Evolutionary conservation across 345 rosid species (phyloP), one percentile per base, ranked within the genome.

Genomic region (Physaria fendleri): DNA sequence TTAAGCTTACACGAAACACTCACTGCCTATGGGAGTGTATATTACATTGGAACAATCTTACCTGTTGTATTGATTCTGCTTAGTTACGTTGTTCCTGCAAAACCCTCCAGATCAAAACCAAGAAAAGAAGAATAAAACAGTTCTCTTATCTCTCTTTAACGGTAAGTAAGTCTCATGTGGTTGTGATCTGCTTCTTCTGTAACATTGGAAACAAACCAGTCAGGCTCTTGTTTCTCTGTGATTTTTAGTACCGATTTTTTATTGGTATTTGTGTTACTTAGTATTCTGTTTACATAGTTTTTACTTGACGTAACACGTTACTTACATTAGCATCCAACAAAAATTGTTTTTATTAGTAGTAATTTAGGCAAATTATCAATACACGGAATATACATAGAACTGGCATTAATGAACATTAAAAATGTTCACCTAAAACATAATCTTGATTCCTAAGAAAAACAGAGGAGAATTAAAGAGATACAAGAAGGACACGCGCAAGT

Each of bases 1-100:
- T 64, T 93, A 59, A 87, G 87, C 81, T 28, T 93, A 79, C 90
- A 58, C 8, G 99, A 89, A 66, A 79, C 97, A 3, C 40, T 90
- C 62, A 78, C 90, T 7, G 79, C 94, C 1, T 90, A 83, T 1
- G 75, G 79, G 13, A 93, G 99, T 18, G 95, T 93, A 39, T 80
- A 85, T 64, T 93, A 72, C 64, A 51, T 87, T 1, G 99, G 99
- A 75, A 87, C 97, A 67, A 43, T 87, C 68, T 6, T 85, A 23
- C 97, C 96, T 25, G 66, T 85, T 13, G 53, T 58, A 15, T 54
- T 83, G 82, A 77, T 83, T 69, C 76, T 93, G 28, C 81, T 90
- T 5, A 78, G 96, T 41, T 58, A 74, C 56, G 59, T 87, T 48
- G 62, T 93, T 59, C 97, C 97, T 5, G 74, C 76, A 22, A 86